These are phyloP conservation scores for Bipolaris victoriae DNA, from an alignment of 2,329 filamentous ascomycete species.

Conservation along the genomic window DNA sequence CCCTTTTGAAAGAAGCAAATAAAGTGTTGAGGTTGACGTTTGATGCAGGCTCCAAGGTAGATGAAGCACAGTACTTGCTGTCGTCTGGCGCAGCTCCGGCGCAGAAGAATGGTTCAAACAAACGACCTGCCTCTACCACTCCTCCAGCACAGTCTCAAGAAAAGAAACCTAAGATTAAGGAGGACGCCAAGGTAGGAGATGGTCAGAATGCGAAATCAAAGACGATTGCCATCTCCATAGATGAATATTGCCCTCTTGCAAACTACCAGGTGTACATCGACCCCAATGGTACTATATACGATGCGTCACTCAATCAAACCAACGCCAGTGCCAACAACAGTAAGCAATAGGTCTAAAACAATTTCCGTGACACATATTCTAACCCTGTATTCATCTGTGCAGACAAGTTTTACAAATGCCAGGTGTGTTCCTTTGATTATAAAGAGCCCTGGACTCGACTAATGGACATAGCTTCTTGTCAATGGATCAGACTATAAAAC, in stretches of 20 bases:
- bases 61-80: conserved; percentile 50
- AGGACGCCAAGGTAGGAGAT: conserved; percentile 50
- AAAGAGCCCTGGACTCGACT: background rate
- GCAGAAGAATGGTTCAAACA: conserved; percentile 38
- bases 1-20: background rate
- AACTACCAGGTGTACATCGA: conserved; percentile 68
- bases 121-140: conserved; percentile 35
- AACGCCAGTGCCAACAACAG: conserved; percentile 73
- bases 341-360: background rate
- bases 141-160: conserved; percentile 25
- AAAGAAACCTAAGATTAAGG: conserved; percentile 34
- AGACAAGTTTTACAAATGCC: conserved; percentile 79
- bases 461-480: conserved; percentile 7
- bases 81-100: conserved; percentile 15
- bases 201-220: conserved; percentile 54
- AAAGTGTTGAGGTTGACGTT: conserved; percentile 1
- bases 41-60: conserved; percentile 37
- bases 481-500: conserved; percentile 56
- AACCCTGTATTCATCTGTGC: background rate
- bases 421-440: conserved; percentile 53
- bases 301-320: conserved; percentile 80
- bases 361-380: background rate
- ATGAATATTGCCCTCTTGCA: conserved; percentile 50
- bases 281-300: conserved; percentile 70
- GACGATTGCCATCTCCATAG: conserved; percentile 54